Percentiles rank a stretch among this genome's conserved stretches.
Evolutionary conservation across 2,329 filamentous ascomycete genomes (phyloP).

Genomic region (Phyllosticta paracitricarpa): DNA sequence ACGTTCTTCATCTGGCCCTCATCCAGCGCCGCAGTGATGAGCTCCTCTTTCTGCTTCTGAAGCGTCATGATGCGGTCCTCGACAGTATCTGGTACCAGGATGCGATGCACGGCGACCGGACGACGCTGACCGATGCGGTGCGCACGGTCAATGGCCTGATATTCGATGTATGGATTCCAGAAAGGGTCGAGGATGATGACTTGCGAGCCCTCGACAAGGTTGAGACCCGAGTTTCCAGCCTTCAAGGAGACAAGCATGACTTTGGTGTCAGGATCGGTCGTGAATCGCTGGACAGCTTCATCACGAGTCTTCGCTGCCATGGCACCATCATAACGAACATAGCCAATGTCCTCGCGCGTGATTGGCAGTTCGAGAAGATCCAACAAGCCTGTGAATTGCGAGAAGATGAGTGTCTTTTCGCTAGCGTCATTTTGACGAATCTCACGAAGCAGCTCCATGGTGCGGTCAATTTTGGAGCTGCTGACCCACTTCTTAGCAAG

Average conservation of each 20-base stretch:
- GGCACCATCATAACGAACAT: constrained; percentile 65
- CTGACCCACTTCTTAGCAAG: constrained; percentile 59
- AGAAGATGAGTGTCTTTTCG: constrained; percentile 75
- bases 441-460: constrained; percentile 51
- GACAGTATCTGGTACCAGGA: constrained; percentile 67
- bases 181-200: constrained; percentile 89
- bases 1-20: constrained; percentile 60
- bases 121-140: constrained; percentile 75
- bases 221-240: constrained; percentile 76
- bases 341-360: constrained; percentile 45
- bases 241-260: constrained; percentile 72
- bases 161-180: constrained; percentile 90
- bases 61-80: constrained; percentile 77
- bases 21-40: constrained; percentile 72
- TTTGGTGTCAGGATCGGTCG: constrained; percentile 47
- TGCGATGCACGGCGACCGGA: constrained; percentile 67
- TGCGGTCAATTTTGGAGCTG: constrained; percentile 65
- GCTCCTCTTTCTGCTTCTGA: constrained; percentile 65
- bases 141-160: constrained; percentile 82
- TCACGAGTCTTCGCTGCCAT: constrained; percentile 60
- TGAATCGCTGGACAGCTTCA: constrained; percentile 57
- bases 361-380: constrained; percentile 69
- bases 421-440: constrained; percentile 40
- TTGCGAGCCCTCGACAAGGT: constrained; percentile 70
- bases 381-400: constrained; percentile 69